phyloP scores from a whole-genome alignment of 2,329 filamentous ascomycete species.

The Sporothrix variecibatus region DNA sequence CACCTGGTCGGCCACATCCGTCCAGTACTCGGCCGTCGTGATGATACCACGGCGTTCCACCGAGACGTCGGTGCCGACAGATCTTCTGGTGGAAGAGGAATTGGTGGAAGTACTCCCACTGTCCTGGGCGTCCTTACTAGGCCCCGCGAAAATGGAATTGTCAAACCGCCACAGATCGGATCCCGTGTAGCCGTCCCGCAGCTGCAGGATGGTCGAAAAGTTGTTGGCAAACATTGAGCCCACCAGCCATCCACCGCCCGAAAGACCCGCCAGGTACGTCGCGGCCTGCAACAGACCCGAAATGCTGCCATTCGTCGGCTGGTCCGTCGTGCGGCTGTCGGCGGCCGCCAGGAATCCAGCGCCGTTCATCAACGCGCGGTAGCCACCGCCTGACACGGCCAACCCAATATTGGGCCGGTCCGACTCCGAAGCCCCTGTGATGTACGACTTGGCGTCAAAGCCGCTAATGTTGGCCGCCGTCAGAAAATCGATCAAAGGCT shows the following conservation, averaged over 20 bases:
- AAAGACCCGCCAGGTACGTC: constrained; percentile 79
- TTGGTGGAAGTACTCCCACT: constrained; percentile 18
- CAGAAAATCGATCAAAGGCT: constrained; percentile 75
- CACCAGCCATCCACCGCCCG: constrained; percentile 81
- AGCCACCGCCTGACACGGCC: constrained; percentile 81
- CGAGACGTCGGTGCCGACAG: constrained; percentile 22
- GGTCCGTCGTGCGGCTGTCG: constrained; percentile 68
- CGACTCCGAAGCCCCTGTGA: constrained; percentile 49
- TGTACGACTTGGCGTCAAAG: constrained; percentile 75
- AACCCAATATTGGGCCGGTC: constrained; percentile 65
- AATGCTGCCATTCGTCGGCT: constrained; percentile 66
- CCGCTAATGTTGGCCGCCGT: constrained; percentile 70
- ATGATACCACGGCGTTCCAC: constrained; percentile 32
- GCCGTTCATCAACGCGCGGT: constrained; percentile 81
- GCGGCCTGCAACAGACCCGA: constrained; percentile 78
- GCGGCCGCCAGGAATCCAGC: constrained; percentile 79
- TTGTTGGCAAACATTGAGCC: constrained; percentile 85
- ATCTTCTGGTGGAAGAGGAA: background rate
- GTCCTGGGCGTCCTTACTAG: constrained; percentile 35
- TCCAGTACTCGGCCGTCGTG: constrained; percentile 55
- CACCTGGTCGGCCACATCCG: constrained; percentile 59
- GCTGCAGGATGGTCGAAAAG: constrained; percentile 66
- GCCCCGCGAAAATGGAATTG: constrained; percentile 41
- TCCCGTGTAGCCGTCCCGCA: constrained; percentile 48
- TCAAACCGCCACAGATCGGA: constrained; percentile 41